Evolutionary conservation across 306 rosid species (phyloP).

Genomic region (Albizia julibrissin): DNA sequence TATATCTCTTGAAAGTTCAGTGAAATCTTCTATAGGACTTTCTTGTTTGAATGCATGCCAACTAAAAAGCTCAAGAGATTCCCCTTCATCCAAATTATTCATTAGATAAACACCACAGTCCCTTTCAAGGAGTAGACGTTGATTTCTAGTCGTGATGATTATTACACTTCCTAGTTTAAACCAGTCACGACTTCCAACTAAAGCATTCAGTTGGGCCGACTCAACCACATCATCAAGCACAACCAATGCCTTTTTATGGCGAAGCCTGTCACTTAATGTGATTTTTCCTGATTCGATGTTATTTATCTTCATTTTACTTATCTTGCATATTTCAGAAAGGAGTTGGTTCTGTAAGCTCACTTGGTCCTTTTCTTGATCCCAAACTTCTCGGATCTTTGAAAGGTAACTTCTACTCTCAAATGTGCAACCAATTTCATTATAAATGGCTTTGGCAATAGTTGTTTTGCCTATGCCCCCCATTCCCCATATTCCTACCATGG

Average conservation of each 20-base stretch:
- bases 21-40: background rate
- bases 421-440: background rate
- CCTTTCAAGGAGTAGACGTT: background rate
- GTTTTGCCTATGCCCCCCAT: background rate
- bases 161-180: background rate
- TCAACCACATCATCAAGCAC: background rate
- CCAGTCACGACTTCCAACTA: background rate
- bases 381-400: background rate
- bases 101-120: too few relatives aligned
- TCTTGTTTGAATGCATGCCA: background rate
- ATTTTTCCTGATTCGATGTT: background rate
- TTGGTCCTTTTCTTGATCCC: background rate
- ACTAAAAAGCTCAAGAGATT: background rate
- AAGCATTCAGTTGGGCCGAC: too few relatives aligned
- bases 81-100: background rate
- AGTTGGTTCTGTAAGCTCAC: background rate
- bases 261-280: background rate
- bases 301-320: too few relatives aligned
- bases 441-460: background rate
- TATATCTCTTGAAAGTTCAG: background rate
- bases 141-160: background rate
- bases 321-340: background rate
- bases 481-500: background rate
- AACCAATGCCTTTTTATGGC: background rate
- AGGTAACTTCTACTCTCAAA: background rate